Base-by-base conservation (phyloP, 2,329 filamentous ascomycete genomes). In the Calycina marina region DNA sequence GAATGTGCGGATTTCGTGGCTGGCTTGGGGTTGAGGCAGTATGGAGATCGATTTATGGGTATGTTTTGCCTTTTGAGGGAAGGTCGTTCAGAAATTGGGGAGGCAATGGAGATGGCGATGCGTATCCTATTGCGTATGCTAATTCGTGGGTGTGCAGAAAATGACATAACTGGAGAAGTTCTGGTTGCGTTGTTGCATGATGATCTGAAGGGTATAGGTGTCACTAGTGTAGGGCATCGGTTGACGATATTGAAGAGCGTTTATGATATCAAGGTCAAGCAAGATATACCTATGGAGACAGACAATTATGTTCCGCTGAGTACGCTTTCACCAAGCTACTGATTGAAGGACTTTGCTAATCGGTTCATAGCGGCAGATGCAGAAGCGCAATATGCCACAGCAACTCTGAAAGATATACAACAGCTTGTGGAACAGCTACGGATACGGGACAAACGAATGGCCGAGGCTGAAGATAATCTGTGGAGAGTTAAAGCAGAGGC, bases 241-340 rank as follows among this genome's bases (percentile, higher is more conserved):
- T 65, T 98, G 48, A 93, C 85, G 14, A 92, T 98, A 36, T 67
- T 98, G 37, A 96, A 94, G 61, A 86, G 77, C 48, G 85, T 96
- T 34, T 96, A 94, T 59, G 86, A 96, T 51, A 77, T 90, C 51
- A 98, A 98, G 61, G 78, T 88, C 55, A 84, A 84, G 42, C 86
- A 94, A 51, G 85, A 93, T 48, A 72, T 96, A 38, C 79, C 83
- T 11, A 71, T 94, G 47, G 88, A 96, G 52, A 77, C 78, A 40
- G 88, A 94, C 49, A 83, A 96, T 56, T 98, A 94, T 54, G 70
- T 94, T 31, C 90, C 90, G 22, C 64, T 90, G 31, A 90, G 86
- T 93, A 76, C 48, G 80, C 63, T 13, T 16, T 4, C 12, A 13
- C 4, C 12, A 11, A 14, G 11, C 26, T 13, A 18, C 13, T 10